Evolutionary conservation across 441 rosid genomes (phyloP).

Genomic region (Flueggea neowawraea): DNA sequence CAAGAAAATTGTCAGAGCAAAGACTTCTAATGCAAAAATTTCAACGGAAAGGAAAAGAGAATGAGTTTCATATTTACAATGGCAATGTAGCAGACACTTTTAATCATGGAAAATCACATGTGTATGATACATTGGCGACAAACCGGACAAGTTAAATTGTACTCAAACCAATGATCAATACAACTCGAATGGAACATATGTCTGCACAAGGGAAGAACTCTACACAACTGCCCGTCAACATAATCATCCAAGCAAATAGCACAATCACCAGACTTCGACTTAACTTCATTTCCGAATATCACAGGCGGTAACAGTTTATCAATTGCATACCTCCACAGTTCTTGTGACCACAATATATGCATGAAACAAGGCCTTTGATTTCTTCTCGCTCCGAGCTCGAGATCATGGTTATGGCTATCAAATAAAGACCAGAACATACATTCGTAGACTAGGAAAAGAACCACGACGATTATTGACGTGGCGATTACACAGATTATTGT

Average conservation of each 20-base stretch:
- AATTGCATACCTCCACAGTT: conserved; percentile 1
- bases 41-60: too few species aligned
- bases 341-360: background rate
- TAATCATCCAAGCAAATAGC: conserved; percentile 22
- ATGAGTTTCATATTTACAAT: background rate
- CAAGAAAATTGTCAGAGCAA: too few species aligned
- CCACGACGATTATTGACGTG: conserved; percentile 3
- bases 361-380: background rate
- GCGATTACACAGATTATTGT: conserved; percentile 10
- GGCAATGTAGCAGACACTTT: background rate
- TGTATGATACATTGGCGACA: background rate
- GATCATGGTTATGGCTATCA: background rate
- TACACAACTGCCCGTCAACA: conserved; percentile 3
- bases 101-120: background rate
- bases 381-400: background rate
- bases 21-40: too few species aligned
- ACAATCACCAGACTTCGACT: conserved; percentile 3
- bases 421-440: conserved; percentile 7
- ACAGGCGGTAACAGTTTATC: conserved; percentile 6
- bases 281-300: background rate
- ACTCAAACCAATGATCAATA: conserved; percentile 8
- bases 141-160: conserved; percentile 15
- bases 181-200: conserved; percentile 20
- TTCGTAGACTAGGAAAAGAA: conserved; percentile 8
- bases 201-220: conserved; percentile 9